Conservation (phyloP, 805 yeast genomes). For the Ogataea nitratoaversa region DNA sequence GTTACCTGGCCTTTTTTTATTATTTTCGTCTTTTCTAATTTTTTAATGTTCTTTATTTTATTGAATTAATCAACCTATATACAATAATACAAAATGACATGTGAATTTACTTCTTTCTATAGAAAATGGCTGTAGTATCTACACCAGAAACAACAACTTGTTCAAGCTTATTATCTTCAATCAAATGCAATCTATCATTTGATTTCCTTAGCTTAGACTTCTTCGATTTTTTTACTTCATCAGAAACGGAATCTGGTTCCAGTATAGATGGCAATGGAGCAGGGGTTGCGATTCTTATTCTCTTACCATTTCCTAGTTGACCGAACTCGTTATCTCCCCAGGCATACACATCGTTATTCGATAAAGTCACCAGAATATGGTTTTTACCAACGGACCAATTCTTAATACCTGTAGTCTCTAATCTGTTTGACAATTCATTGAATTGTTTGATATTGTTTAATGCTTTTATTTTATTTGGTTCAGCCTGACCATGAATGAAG, state of each 20-base stretch:
- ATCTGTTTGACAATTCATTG: constrained; percentile 40
- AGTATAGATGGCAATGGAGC: constrained; percentile 47
- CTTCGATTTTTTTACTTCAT: background rate
- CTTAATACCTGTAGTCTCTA: constrained; percentile 44
- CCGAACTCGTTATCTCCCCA: constrained; percentile 88
- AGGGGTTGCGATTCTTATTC: constrained; percentile 55
- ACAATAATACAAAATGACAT: no score
- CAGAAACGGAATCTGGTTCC: constrained; percentile 40
- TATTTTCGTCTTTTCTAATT: no score
- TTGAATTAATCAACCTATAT: no score
- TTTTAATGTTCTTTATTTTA: no score
- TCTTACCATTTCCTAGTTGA: constrained; percentile 82
- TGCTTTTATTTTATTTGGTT: constrained; percentile 56
- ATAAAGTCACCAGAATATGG: constrained; percentile 58
- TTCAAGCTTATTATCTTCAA: constrained; percentile 31
- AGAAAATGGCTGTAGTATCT: constrained; percentile 59
- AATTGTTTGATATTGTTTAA: constrained; percentile 48
- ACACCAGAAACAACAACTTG: constrained; percentile 64
- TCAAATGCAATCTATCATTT: constrained; percentile 45
- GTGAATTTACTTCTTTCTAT: constrained; percentile 27
- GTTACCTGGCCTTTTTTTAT: no score
- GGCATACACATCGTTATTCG: constrained; percentile 59
- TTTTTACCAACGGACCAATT: constrained; percentile 59
- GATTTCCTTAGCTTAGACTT: constrained; percentile 25
- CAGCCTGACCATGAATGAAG: constrained; percentile 66